Conservation (phyloP, 2,329 filamentous ascomycete species). For the Scedosporium dehoogii region DNA sequence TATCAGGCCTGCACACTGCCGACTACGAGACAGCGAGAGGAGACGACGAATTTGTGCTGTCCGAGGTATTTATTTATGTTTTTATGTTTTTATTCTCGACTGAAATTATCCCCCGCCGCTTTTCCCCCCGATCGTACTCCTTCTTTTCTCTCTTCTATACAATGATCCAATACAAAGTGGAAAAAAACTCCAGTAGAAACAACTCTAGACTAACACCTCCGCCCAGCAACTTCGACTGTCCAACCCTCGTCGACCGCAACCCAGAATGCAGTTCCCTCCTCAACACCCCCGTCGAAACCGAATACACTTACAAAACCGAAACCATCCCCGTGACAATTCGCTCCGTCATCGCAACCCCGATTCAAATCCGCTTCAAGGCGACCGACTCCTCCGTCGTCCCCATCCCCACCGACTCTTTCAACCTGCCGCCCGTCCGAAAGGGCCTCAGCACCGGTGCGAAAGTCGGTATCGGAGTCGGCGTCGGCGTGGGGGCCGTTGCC, state of each 20-base stretch:
- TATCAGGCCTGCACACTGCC: not conserved
- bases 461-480: not conserved
- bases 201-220: not conserved
- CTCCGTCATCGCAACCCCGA: not conserved
- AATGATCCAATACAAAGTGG: too few relatives aligned
- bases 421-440: not conserved
- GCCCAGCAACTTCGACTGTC: not conserved
- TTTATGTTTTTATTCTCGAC: too few relatives aligned
- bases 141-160: too few relatives aligned
- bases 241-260: not conserved
- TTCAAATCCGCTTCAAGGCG: not conserved
- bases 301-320: not conserved
- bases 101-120: too few relatives aligned
- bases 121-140: too few relatives aligned
- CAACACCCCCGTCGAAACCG: not conserved
- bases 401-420: not conserved
- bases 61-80: not conserved
- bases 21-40: not conserved
- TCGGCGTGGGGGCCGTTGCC: not conserved
- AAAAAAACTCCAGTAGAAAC: too few relatives aligned
- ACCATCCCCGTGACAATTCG: not conserved
- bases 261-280: not conserved
- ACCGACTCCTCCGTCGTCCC: not conserved
- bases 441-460: not conserved
- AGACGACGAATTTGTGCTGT: not conserved